These are phyloP conservation scores for Pichia sp. DNA, from an alignment of 1,139 yeast species.

Conservation along the genomic window DNA sequence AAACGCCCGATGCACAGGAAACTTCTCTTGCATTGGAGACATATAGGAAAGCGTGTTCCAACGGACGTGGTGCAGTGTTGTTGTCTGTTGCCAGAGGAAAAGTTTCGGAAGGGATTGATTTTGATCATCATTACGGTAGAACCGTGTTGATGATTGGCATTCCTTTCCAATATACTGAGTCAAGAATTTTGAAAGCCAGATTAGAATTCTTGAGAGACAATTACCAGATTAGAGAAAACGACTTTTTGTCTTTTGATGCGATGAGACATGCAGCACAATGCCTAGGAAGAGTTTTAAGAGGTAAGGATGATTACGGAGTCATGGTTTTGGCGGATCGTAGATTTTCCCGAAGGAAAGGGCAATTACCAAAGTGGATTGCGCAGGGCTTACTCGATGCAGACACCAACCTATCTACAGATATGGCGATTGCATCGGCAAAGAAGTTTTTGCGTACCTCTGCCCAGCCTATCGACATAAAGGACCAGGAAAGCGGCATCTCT, in stretches of 20 bases:
- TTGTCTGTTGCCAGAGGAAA: constrained; percentile 98
- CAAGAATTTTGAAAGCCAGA: constrained; percentile 90
- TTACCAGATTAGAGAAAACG: constrained; percentile 87
- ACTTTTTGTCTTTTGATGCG: constrained; percentile 94
- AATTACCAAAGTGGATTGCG: constrained; percentile 94
- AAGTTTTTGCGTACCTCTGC: constrained; percentile 90
- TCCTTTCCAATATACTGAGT: constrained; percentile 97
- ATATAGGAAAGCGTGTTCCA: constrained; percentile 91
- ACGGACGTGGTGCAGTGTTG: constrained; percentile 95
- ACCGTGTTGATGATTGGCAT: constrained; percentile 98
- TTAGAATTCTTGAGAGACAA: constrained; percentile 90
- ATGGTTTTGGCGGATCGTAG: constrained; percentile 97
- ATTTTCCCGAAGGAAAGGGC: constrained; percentile 78
- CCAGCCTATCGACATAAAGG: constrained; percentile 86
- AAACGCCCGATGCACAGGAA: constrained; percentile 98
- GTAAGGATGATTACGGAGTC: constrained; percentile 97
- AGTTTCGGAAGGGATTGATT: constrained; percentile 98
- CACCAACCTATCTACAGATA: constrained; percentile 87
- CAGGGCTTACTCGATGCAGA: constrained; percentile 92
- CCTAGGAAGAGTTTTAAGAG: constrained; percentile 91
- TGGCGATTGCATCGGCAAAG: constrained; percentile 94
- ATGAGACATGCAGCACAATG: constrained; percentile 99
- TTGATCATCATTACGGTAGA: constrained; percentile 96
- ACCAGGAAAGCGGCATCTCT: constrained; percentile 82
- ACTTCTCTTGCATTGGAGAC: constrained; percentile 94